These are phyloP conservation scores for Trichoderma erinaceum DNA, from an alignment of 495 filamentous ascomycete species.

Conservation along the genomic window DNA sequence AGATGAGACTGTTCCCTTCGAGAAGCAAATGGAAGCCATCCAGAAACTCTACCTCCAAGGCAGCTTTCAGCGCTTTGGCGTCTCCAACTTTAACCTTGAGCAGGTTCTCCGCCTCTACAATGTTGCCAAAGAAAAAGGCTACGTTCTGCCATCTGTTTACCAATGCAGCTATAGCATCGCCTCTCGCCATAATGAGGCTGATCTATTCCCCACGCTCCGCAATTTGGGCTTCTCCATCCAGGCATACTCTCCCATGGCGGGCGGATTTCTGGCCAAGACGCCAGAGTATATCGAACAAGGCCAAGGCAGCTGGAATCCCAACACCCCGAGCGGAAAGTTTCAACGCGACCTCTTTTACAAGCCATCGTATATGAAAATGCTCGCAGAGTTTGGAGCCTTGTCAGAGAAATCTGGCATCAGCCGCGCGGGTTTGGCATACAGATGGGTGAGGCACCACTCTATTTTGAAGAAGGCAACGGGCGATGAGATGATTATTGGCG, in stretches of 20 bases:
- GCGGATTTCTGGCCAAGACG: slow-evolving; percentile 39
- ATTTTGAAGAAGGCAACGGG: slow-evolving; percentile 38
- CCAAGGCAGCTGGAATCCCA: slow-evolving; percentile 37
- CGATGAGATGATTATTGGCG: slow-evolving; percentile 50
- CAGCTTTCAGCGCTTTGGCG: slow-evolving; percentile 39
- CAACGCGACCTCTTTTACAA: slow-evolving; percentile 42
- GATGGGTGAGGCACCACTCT: slow-evolving; percentile 50
- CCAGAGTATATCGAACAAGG: slow-evolving; percentile 19
- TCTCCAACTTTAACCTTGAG: slow-evolving; percentile 47
- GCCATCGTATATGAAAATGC: slow-evolving; percentile 31
- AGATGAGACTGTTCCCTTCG: not conserved
- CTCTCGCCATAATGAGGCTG: slow-evolving; percentile 40
- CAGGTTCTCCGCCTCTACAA: slow-evolving; percentile 48
- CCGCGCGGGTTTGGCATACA: slow-evolving; percentile 50
- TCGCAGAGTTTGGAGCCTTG: slow-evolving; percentile 43
- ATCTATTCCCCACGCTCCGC: slow-evolving; percentile 42
- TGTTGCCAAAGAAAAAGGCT: slow-evolving; percentile 43
- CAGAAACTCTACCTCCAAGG: slow-evolving; percentile 45
- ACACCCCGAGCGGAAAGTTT: slow-evolving; percentile 19
- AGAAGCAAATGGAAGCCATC: slow-evolving; percentile 30
- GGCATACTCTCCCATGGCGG: slow-evolving; percentile 45
- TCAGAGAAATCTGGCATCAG: slow-evolving; percentile 37
- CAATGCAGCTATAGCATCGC: slow-evolving; percentile 61
- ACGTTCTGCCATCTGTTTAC: slow-evolving; percentile 55
- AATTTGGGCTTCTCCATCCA: slow-evolving; percentile 41